Evolutionary conservation across 257 asterid species (phyloP), one percentile per base, ranked within the genome.

Genomic region (Fraxinus anomala): DNA sequence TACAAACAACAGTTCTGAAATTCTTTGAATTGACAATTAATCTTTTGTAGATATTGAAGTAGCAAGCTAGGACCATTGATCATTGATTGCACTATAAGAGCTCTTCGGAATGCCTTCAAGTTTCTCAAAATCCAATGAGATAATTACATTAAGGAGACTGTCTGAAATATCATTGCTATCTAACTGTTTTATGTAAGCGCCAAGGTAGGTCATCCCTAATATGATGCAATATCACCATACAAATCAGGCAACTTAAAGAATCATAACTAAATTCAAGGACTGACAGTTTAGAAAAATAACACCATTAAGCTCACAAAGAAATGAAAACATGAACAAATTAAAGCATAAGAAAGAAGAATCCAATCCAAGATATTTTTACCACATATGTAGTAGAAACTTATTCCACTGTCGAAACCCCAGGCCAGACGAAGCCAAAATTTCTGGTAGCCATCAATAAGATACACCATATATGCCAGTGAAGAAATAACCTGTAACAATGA

Each of bases 381-480:
- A 65, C 94, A 93, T 74, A 95, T 88, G 81, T 95, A 95, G 90
- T 91, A 91, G 91, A 95, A 95, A 79, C 98, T 89, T 69, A 90
- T 78, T 68, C 75, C 97, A 77, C 88, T 82, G 40, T 93, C 98
- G 73, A 95, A 91, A 72, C 90, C 96, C 97, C 96, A 95, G 68
- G 91, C 78, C 19, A 73, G 85, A 73, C 93, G 98, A 73, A 95
- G 89, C 97, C 97, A 90, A 82, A 77, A 88, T 74, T 91, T 85
- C 82, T 95, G 89, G 85, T 79, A 87, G 30, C 85, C 83, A 70
- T 95, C 99, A 76, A 85, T 82, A 78, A 90, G 86, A 88, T 83
- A 88, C 82, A 91, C 90, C 84, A 89, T 47, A 77, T 91, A 95
- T 68, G 94, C 88, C 86, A 95, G 80, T 68, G 84, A 81, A 74